phyloP scores from a whole-genome alignment of 208 protist genomes.

The Leishmania mexicana region DNA sequence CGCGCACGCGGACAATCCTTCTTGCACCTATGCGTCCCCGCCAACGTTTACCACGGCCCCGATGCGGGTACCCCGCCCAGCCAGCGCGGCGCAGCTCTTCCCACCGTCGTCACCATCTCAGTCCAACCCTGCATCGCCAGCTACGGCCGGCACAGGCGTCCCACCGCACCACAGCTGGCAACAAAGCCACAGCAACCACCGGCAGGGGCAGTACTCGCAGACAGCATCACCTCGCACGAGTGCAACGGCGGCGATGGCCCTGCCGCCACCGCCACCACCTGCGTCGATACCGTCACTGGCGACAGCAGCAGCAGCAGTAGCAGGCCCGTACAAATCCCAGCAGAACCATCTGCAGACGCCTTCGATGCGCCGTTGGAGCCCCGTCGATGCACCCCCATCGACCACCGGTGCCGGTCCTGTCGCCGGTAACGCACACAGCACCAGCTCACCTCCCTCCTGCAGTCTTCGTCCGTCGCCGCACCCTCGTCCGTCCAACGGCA shows the following conservation, averaged over 20 bases:
- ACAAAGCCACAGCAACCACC: not conserved
- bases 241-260: not conserved
- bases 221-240: conserved; percentile 2
- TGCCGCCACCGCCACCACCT: conserved; percentile 2
- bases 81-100: conserved; percentile 13
- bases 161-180: conserved; percentile 3
- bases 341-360: conserved; percentile 3
- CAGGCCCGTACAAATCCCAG: not conserved
- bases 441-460: conserved; percentile 22
- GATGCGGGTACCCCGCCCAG: not conserved
- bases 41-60: conserved; percentile 17
- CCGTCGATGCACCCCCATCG: conserved; percentile 4
- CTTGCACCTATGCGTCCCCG: conserved; percentile 3
- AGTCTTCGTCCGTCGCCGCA: conserved; percentile 30
- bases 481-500: conserved; percentile 21
- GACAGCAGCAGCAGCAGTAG: not conserved
- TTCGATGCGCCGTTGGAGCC: conserved; percentile 13
- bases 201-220: conserved; percentile 15
- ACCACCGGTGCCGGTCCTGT: not conserved
- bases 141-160: not conserved
- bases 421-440: not conserved
- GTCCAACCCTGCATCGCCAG: not conserved
- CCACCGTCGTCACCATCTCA: not conserved
- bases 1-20: not conserved
- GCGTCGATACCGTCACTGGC: not conserved